Conservation (phyloP, 495 filamentous ascomycete genomes). For the Amorphotheca resinae region DNA sequence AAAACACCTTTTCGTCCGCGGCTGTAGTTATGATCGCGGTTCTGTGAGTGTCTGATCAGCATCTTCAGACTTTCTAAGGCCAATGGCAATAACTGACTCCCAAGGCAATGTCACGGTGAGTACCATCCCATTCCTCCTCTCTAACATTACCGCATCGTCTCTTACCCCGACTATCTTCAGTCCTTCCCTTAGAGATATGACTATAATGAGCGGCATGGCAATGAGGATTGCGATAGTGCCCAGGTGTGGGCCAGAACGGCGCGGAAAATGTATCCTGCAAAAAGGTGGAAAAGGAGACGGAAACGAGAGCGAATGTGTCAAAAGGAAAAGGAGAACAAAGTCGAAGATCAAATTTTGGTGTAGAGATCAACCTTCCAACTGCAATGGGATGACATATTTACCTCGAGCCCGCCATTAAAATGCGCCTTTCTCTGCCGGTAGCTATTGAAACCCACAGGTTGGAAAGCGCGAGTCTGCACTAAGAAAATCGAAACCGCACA, state of each 20-base stretch:
- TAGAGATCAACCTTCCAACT: background rate
- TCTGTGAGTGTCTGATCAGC: no score
- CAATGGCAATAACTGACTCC: constrained; percentile 10
- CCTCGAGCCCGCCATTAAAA: background rate
- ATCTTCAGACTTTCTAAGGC: no score
- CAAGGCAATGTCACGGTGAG: constrained; percentile 9
- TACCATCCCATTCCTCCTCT: constrained; percentile 8
- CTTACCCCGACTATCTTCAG: constrained; percentile 5
- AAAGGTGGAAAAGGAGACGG: background rate
- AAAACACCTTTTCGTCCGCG: no score
- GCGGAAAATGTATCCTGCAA: constrained; percentile 9
- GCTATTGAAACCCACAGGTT: background rate
- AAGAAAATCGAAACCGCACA: background rate
- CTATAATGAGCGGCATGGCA: constrained; percentile 2
- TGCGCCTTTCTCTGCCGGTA: background rate
- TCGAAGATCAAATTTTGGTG: background rate
- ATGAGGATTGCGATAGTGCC: constrained; percentile 5
- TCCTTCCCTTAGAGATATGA: constrained; percentile 7
- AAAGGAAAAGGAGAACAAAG: background rate
- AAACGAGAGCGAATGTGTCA: constrained; percentile 4
- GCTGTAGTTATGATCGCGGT: no score
- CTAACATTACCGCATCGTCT: constrained; percentile 3
- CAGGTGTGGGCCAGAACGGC: constrained; percentile 1
- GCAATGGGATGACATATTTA: background rate
- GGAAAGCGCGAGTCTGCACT: background rate